Evolutionary conservation across 306 rosid species (phyloP).

Genomic region (Vachellia pachyceras): DNA sequence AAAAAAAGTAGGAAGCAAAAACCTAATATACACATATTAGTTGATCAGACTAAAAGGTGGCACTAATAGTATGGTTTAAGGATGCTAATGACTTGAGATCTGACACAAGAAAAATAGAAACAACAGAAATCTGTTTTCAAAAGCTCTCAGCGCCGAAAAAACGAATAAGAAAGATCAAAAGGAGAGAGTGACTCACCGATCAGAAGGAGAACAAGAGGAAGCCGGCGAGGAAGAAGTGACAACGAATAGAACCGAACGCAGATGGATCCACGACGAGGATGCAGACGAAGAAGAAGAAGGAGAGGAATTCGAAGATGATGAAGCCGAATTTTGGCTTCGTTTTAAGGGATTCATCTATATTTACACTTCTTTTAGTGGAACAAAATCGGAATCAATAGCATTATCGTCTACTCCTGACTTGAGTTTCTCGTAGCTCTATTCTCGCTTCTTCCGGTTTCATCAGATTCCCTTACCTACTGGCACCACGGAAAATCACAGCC

Average conservation of each 20-base stretch:
- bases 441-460: constrained; percentile 22
- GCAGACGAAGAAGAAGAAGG: constrained; percentile 63
- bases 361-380: constrained; percentile 31
- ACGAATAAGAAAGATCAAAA: constrained; percentile 34
- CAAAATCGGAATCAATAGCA: constrained; percentile 46
- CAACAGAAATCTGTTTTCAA: constrained; percentile 43
- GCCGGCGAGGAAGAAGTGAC: constrained; percentile 98
- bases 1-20: not conserved
- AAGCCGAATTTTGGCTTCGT: constrained; percentile 81
- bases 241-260: constrained; percentile 98
- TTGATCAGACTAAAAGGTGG: constrained; percentile 58
- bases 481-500: constrained; percentile 65
- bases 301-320: constrained; percentile 82
- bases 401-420: constrained; percentile 41
- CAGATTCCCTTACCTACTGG: constrained; percentile 64
- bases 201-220: constrained; percentile 87
- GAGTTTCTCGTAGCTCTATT: constrained; percentile 39
- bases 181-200: constrained; percentile 89
- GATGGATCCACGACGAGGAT: constrained; percentile 93
- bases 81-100: constrained; percentile 60
- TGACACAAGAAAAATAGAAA: constrained; percentile 52
- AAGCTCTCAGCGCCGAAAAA: constrained; percentile 27
- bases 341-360: constrained; percentile 92
- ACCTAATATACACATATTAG: constrained; percentile 23
- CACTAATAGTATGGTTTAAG: constrained; percentile 44